Evolutionary conservation across 805 yeast species (phyloP), one percentile per base, ranked within the genome.

Genomic region (Saccharomycopsis babjevae): DNA sequence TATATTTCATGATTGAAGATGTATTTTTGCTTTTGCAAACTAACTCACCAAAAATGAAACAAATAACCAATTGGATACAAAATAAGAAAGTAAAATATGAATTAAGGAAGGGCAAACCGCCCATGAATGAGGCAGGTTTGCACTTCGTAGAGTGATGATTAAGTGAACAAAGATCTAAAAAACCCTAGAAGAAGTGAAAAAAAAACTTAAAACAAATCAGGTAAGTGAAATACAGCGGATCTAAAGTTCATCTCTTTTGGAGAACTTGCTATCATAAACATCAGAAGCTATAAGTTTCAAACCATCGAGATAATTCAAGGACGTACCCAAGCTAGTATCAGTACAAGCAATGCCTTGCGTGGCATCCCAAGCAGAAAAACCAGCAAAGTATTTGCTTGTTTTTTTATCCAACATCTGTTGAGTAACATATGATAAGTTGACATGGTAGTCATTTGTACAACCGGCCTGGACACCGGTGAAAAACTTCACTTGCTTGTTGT

Each of bases 281-380:
- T 58, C 58, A 15, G 50, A 52, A n/a, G 59, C 61, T 18, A 61
- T 34, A 25, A 30, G 38, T 36, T 61, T 61, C 32, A 61, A 43
- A 25, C 63, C 63, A 25, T 25, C 18, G 25, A 61, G 18, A n/a
- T 61, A 61, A 18, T 58, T 43, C 40, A 57, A 18, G 3, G 25
- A 10, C 13, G 34, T 18, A 16, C 63, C 63, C 15, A 61, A 54
- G 15, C 57, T 50, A 13, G 16, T 1, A 22, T 60, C 63, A 5
- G 36, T 54, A 15, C 56, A 30, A n/a, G 34, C 50, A n/a, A 52
- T 32, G 8, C 60, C 62, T 11, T 16, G 56, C 5, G 58, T 61
- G 36, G 58, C 63, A 43, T 61, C 63, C 63, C 63, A 61, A 28
- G 61, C 42, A 15, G 52, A 62, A 22, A 57, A 54, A 1, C 63